Conservation (phyloP, 805 yeast genomes). For the Suhomyces faveliae region DNA sequence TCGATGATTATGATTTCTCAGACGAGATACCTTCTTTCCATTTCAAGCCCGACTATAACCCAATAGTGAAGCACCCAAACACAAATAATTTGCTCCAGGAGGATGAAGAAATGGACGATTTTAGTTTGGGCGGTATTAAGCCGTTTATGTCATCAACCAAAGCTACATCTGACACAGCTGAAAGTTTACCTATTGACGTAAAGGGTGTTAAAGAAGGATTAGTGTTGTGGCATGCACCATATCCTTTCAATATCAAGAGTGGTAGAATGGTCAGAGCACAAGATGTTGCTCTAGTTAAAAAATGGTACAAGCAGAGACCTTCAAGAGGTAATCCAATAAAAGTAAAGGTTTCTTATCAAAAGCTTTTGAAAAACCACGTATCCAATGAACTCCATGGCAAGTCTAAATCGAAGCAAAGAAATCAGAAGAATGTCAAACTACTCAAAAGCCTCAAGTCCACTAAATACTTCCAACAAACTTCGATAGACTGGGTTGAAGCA, state of each 20-base stretch:
- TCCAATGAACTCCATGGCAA: conserved; percentile 63
- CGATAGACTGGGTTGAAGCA: conserved; percentile 98
- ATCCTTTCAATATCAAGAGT: conserved; percentile 75
- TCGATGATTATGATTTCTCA: conserved; percentile 41
- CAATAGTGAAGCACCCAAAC: conserved; percentile 40
- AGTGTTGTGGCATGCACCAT: conserved; percentile 75
- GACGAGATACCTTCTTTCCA: conserved; percentile 55
- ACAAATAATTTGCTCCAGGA: conserved; percentile 18
- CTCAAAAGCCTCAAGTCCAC: conserved; percentile 70
- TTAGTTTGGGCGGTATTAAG: conserved; percentile 37
- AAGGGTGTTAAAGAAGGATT: conserved; percentile 54
- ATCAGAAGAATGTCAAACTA: conserved; percentile 54
- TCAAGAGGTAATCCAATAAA: conserved; percentile 64
- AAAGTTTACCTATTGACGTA: conserved; percentile 28
- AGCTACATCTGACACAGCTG: not conserved
- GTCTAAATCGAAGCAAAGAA: conserved; percentile 32
- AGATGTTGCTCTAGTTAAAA: conserved; percentile 81
- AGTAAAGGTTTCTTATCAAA: conserved; percentile 84
- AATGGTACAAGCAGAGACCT: conserved; percentile 76
- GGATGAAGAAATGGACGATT: conserved; percentile 31
- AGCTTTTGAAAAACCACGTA: conserved; percentile 74
- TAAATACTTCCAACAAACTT: conserved; percentile 85
- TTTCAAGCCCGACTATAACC: conserved; percentile 55
- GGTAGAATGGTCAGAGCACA: conserved; percentile 79
- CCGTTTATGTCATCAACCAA: conserved; percentile 47